phyloP scores from a whole-genome alignment of 371 early-diverging fungal species.

The Dinochytrium kinnereticum region DNA sequence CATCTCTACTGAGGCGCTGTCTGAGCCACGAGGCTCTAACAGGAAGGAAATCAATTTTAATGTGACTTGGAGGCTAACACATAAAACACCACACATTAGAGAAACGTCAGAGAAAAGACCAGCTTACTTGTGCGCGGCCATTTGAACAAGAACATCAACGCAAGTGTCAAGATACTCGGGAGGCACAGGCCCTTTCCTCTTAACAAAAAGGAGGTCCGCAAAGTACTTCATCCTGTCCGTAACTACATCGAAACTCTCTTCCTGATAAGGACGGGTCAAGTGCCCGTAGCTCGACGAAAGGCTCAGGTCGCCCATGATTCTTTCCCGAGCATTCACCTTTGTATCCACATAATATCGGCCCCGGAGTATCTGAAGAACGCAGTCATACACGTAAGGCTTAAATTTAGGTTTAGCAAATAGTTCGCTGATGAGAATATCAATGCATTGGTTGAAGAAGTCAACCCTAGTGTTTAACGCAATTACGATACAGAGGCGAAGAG shows the following conservation, averaged over 20 bases:
- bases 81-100: too few relatives aligned
- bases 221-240: slow-evolving; percentile 44
- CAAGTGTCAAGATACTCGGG: slow-evolving; percentile 45
- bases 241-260: slow-evolving; percentile 45
- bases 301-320: slow-evolving; percentile 33
- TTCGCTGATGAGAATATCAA: slow-evolving; percentile 43
- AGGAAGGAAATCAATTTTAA: slow-evolving; percentile 43
- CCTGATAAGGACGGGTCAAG: slow-evolving; percentile 39
- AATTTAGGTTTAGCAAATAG: slow-evolving; percentile 40
- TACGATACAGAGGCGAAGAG: slow-evolving; percentile 42
- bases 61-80: slow-evolving; percentile 43
- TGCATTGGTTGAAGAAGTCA: slow-evolving; percentile 45
- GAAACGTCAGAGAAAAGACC: not conserved
- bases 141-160: slow-evolving; percentile 51
- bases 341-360: slow-evolving; percentile 53
- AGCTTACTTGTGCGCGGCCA: slow-evolving; percentile 48
- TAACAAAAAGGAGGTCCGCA: slow-evolving; percentile 46
- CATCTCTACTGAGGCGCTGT: slow-evolving; percentile 31
- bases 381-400: slow-evolving; percentile 43
- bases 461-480: slow-evolving; percentile 47
- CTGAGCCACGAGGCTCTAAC: slow-evolving; percentile 36
- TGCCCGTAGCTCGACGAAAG: slow-evolving; percentile 32
- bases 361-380: slow-evolving; percentile 48
- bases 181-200: slow-evolving; percentile 35
- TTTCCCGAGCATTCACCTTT: slow-evolving; percentile 25